Evolutionary conservation across 2,329 filamentous ascomycete species (phyloP).

Genomic region (Diaporthe amygdali): DNA sequence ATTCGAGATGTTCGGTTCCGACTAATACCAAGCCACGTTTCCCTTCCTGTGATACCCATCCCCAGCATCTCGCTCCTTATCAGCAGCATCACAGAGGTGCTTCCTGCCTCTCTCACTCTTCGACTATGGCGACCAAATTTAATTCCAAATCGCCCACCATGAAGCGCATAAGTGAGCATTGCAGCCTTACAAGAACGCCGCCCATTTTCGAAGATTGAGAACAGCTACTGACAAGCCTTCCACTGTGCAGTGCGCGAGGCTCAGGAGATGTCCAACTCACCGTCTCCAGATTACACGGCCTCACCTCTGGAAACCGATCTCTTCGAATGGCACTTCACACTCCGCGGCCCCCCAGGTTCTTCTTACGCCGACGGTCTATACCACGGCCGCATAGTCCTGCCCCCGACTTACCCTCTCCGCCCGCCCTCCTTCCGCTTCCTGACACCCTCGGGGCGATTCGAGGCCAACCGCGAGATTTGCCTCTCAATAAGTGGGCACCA

Average conservation of each 20-base stretch:
- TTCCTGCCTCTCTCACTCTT: neutral
- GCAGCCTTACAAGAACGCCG: neutral
- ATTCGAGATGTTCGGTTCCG: neutral
- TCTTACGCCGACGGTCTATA: conserved; percentile 85
- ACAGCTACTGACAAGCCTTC: neutral
- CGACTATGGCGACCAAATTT: conserved; percentile 53
- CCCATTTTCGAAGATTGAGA: too few species aligned
- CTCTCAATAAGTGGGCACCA: conserved; percentile 93
- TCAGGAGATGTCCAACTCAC: conserved; percentile 78
- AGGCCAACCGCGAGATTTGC: conserved; percentile 96
- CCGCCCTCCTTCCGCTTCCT: conserved; percentile 96
- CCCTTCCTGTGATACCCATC: conserved; percentile 15
- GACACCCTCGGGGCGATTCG: conserved; percentile 90
- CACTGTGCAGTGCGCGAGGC: conserved; percentile 78
- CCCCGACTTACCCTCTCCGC: conserved; percentile 86
- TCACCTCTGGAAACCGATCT: conserved; percentile 86
- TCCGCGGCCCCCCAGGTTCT: conserved; percentile 85
- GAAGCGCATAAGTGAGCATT: conserved; percentile 74
- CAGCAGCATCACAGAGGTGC: neutral
- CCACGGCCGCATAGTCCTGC: conserved; percentile 93
- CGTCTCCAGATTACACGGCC: conserved; percentile 85
- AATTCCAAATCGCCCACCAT: conserved; percentile 84
- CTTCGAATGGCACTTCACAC: conserved; percentile 98
- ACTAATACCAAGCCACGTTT: conserved; percentile 1
- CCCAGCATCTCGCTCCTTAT: neutral